Evolutionary conservation across 2,329 filamentous ascomycete genomes (phyloP).

Genomic region (Microdochium nivale): DNA sequence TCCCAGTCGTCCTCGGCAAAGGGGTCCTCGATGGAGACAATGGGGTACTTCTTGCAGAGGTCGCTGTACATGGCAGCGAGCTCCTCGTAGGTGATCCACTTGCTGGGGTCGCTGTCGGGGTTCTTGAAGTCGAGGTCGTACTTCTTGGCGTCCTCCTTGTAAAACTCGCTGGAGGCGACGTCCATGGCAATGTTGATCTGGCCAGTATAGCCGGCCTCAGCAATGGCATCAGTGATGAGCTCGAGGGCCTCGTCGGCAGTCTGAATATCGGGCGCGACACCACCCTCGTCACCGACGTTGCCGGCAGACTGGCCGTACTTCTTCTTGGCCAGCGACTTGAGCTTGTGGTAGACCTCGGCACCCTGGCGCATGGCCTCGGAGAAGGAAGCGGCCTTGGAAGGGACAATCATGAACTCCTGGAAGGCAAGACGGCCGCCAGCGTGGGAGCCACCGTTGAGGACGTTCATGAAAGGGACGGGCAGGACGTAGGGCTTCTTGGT

Average conservation of each 20-base stretch:
- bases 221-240: constrained; percentile 90
- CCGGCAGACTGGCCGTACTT: constrained; percentile 98
- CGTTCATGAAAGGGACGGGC: constrained; percentile 89
- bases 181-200: constrained; percentile 99
- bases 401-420: constrained; percentile 96
- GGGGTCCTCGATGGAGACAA: constrained; percentile 97
- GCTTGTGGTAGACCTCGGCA: constrained; percentile 94
- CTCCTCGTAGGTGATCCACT: constrained; percentile 99
- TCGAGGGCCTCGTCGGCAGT: constrained; percentile 93
- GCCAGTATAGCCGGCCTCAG: constrained; percentile 90
- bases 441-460: constrained; percentile 88
- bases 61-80: constrained; percentile 85
- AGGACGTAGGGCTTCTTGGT: constrained; percentile 90
- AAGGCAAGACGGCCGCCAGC: constrained; percentile 92
- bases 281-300: constrained; percentile 99
- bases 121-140: constrained; percentile 99
- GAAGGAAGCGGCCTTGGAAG: constrained; percentile 80
- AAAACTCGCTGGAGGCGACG: constrained; percentile 98
- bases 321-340: constrained; percentile 97
- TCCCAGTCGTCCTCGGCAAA: constrained; percentile 99
- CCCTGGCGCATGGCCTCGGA: constrained; percentile 94
- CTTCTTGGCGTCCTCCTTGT: constrained; percentile 96
- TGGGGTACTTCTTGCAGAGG: constrained; percentile 91
- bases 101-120: constrained; percentile 87
- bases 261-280: constrained; percentile 98